Evolutionary conservation across 495 filamentous ascomycete genomes (phyloP).

Genomic region (Schizothecium vesticola): DNA sequence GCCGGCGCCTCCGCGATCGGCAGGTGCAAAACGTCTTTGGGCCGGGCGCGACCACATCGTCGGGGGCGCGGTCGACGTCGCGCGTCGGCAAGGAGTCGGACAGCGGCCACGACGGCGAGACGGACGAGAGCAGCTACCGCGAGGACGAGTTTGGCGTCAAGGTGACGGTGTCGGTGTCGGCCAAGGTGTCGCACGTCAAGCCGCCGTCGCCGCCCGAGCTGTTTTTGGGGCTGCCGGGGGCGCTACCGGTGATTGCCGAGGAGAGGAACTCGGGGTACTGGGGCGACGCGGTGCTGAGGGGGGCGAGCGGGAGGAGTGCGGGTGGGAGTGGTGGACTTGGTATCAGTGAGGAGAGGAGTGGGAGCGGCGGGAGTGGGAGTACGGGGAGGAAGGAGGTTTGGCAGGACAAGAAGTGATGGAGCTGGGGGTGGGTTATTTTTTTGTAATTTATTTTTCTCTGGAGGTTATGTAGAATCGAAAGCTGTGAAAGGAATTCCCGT

Average conservation of each 20-base stretch:
- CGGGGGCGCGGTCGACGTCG: background rate
- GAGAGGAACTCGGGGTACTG: slow-evolving; percentile 7
- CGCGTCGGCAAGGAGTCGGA: background rate
- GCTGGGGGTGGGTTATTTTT: background rate
- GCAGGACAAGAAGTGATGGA: background rate
- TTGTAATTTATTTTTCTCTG: background rate
- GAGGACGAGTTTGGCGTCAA: slow-evolving; percentile 15
- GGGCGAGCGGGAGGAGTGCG: background rate
- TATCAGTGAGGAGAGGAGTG: background rate
- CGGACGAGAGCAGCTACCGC: slow-evolving; percentile 1
- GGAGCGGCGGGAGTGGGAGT: background rate
- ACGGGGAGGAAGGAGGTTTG: background rate
- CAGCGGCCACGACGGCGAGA: background rate
- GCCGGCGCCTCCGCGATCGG: background rate
- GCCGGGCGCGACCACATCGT: background rate
- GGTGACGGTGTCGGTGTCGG: slow-evolving; percentile 10
- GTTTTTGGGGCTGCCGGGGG: slow-evolving; percentile 7
- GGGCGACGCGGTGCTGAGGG: background rate
- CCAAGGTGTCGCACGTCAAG: slow-evolving; percentile 5
- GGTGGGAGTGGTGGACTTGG: background rate
- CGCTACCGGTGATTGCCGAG: background rate
- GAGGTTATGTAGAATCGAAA: background rate
- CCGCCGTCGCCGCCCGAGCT: slow-evolving; percentile 4
- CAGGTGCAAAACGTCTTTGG: background rate
- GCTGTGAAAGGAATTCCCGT: background rate